These are phyloP conservation scores for Oemleria cerasiformis DNA, from an alignment of 306 rosid genomes.

Conservation along the genomic window DNA sequence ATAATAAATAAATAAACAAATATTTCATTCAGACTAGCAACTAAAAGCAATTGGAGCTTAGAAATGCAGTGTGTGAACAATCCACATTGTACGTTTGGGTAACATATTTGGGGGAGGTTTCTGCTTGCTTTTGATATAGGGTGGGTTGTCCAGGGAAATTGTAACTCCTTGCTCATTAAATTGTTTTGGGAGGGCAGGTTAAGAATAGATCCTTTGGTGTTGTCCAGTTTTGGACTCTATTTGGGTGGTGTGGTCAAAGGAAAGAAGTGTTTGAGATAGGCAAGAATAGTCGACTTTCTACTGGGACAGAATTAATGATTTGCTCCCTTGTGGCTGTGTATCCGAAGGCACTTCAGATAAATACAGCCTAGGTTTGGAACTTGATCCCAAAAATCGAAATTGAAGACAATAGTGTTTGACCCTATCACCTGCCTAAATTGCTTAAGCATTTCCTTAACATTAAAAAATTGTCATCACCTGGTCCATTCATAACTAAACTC, in stretches of 20 bases:
- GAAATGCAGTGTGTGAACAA: not conserved
- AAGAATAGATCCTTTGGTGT: not conserved
- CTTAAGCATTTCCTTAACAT: not conserved
- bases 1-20: not conserved
- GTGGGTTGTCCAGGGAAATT: not conserved
- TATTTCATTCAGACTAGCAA: not conserved
- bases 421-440: not conserved
- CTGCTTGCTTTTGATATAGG: not conserved
- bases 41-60: not conserved
- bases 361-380: not conserved
- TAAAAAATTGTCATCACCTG: not conserved
- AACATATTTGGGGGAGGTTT: not conserved
- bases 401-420: not conserved
- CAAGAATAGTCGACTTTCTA: not conserved
- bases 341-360: not conserved
- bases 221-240: not conserved
- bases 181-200: no score
- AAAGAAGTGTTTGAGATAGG: not conserved
- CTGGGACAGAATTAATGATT: not conserved
- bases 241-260: not conserved
- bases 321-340: not conserved
- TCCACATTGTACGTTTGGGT: not conserved
- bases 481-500: not conserved
- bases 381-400: not conserved
- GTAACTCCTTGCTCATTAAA: no score